Percentiles rank a stretch among this genome's conserved stretches.
phyloP scores from a whole-genome alignment of 139 green algal genomes.

The Trebouxia sp. region DNA sequence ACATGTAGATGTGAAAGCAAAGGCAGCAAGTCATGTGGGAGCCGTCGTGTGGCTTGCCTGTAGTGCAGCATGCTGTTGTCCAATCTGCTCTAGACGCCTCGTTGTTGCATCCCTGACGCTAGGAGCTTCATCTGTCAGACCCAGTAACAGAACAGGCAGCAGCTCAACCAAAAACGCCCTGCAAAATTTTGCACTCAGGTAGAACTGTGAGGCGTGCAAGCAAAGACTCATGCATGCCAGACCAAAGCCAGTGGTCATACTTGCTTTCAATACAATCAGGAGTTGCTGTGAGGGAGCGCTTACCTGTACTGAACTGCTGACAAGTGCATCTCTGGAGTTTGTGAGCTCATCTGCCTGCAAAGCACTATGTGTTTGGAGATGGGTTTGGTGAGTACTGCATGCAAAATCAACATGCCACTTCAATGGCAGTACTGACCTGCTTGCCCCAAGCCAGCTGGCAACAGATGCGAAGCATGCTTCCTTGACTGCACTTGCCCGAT shows the following conservation, averaged over 20 bases:
- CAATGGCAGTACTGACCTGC: background rate
- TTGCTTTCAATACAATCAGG: no score
- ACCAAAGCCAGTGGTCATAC: no score
- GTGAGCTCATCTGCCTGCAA: background rate
- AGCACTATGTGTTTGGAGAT: background rate
- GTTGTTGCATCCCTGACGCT: background rate
- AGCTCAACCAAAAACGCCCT: conserved; percentile 43
- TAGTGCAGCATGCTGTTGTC: background rate
- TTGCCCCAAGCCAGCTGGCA: conserved; percentile 59
- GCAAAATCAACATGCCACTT: background rate
- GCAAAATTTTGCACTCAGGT: background rate
- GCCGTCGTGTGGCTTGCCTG: background rate
- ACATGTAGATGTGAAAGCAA: no score
- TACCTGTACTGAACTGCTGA: background rate
- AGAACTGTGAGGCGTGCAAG: background rate
- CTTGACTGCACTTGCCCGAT: conserved; percentile 53
- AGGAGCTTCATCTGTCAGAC: conserved; percentile 55
- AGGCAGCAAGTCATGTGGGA: no score
- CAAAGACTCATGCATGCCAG: background rate
- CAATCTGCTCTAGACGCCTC: background rate
- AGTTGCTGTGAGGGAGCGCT: no score
- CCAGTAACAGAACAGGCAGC: conserved; percentile 69
- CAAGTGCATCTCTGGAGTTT: background rate
- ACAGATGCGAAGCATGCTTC: conserved; percentile 53
- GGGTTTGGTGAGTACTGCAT: background rate